phyloP scores from a whole-genome alignment of 345 rosid species.

The Dipteronia dyeriana region DNA sequence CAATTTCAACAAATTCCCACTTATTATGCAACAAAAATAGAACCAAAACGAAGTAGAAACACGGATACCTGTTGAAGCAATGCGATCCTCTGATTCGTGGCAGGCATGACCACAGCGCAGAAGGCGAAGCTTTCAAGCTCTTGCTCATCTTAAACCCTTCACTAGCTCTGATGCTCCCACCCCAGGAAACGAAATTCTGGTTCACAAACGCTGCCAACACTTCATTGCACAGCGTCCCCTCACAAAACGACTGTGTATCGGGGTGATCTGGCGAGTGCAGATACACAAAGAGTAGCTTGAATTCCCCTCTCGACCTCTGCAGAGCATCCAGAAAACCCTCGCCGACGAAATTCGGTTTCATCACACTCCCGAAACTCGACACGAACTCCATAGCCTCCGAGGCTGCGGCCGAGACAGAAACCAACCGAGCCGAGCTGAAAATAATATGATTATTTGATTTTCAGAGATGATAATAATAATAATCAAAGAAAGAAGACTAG shows the following conservation, averaged over 20 bases:
- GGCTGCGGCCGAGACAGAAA: constrained; percentile 63
- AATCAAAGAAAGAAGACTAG: background rate
- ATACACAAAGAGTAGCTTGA: constrained; percentile 81
- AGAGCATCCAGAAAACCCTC: constrained; percentile 98
- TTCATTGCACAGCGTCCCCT: constrained; percentile 73
- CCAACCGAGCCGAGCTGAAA: constrained; percentile 56
- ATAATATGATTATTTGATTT: background rate
- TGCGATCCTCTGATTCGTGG: constrained; percentile 91
- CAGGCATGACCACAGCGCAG: constrained; percentile 97
- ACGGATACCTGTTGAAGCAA: constrained; percentile 81
- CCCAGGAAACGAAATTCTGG: constrained; percentile 94
- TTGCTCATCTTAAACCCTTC: constrained; percentile 99
- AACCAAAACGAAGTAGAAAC: background rate
- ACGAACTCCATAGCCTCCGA: constrained; percentile 79
- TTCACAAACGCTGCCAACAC: constrained; percentile 64
- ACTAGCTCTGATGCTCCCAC: constrained; percentile 88
- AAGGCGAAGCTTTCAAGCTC: constrained; percentile 96
- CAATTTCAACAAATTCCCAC: background rate
- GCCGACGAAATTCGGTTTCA: constrained; percentile 65
- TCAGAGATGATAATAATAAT: background rate
- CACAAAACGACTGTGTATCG: constrained; percentile 76
- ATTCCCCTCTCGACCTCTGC: constrained; percentile 73
- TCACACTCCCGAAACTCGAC: constrained; percentile 51
- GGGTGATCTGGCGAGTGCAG: constrained; percentile 98
- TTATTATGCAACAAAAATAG: background rate